phyloP scores from a whole-genome alignment of 2,329 filamentous ascomycete species.

The Periconia macrospinosa region DNA sequence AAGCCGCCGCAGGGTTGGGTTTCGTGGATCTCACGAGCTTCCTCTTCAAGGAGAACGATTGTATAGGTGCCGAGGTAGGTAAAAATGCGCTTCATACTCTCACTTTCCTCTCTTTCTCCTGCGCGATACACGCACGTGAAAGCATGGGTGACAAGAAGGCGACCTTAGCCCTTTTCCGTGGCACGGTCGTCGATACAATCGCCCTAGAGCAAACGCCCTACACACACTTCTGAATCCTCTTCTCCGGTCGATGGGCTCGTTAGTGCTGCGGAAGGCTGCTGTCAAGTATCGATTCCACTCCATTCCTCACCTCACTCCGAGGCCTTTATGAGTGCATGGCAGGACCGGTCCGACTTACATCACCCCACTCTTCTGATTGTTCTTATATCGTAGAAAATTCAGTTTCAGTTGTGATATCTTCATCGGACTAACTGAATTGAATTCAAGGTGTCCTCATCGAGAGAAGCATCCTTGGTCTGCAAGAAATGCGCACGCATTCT shows the following conservation, averaged over 20 bases:
- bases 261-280: conserved; percentile 25
- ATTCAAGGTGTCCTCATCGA: not conserved
- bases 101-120: not conserved
- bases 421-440: conserved; percentile 10
- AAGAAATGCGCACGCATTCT: conserved; percentile 40
- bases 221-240: conserved; percentile 30
- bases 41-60: conserved; percentile 70
- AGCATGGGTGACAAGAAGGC: conserved; percentile 59
- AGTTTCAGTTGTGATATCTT: not conserved
- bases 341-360: conserved; percentile 40
- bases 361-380: not conserved
- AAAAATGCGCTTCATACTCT: not conserved
- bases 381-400: not conserved
- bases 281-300: conserved; percentile 35
- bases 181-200: conserved; percentile 61
- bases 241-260: conserved; percentile 32
- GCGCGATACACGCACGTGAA: not conserved
- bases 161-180: conserved; percentile 49
- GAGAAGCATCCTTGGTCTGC: conserved; percentile 34
- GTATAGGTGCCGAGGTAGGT: conserved; percentile 52
- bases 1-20: conserved; percentile 66
- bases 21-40: conserved; percentile 83
- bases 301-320: conserved; percentile 21
- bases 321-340: conserved; percentile 32
- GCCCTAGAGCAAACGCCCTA: conserved; percentile 53